A percentile compares a stretch with the other conserved stretches of the same genome.
Conservation (phyloP, 371 early-diverging fungal genomes). For the Choanephora cucurbitarum region DNA sequence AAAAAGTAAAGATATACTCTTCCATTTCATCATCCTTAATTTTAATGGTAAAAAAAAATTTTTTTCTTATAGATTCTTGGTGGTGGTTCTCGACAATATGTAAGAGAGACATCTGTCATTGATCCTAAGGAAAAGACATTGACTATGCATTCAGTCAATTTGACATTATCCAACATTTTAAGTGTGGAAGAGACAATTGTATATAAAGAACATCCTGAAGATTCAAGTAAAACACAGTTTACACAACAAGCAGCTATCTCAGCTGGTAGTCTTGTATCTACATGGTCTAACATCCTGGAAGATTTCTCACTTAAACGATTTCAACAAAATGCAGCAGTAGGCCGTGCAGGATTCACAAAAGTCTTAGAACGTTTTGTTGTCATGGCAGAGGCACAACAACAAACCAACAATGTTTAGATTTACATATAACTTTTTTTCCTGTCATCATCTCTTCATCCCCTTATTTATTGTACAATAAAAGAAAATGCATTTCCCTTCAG, state of each 20-base stretch:
- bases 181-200: constrained; percentile 81
- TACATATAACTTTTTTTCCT: neutral
- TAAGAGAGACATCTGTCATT: constrained; percentile 80
- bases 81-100: constrained; percentile 66
- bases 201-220: constrained; percentile 63
- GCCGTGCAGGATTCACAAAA: constrained; percentile 66
- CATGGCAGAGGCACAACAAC: constrained; percentile 31
- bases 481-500: neutral
- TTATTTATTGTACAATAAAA: constrained; percentile 6
- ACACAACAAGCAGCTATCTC: constrained; percentile 76
- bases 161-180: constrained; percentile 73
- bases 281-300: constrained; percentile 76
- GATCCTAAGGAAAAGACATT: constrained; percentile 73
- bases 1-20: constrained; percentile 47
- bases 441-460: neutral
- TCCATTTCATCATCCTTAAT: too few relatives aligned
- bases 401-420: constrained; percentile 6
- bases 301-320: constrained; percentile 82
- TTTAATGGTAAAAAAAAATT: too few relatives aligned
- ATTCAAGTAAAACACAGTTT: constrained; percentile 58
- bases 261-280: constrained; percentile 67
- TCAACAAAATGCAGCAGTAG: constrained; percentile 78
- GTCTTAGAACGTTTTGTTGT: constrained; percentile 58
- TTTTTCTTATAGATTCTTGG: constrained; percentile 53
- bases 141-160: constrained; percentile 71